These are phyloP conservation scores for Melampsora larici-populina DNA, from an alignment of 1,284 basidiomycete genomes.

Conservation along the genomic window DNA sequence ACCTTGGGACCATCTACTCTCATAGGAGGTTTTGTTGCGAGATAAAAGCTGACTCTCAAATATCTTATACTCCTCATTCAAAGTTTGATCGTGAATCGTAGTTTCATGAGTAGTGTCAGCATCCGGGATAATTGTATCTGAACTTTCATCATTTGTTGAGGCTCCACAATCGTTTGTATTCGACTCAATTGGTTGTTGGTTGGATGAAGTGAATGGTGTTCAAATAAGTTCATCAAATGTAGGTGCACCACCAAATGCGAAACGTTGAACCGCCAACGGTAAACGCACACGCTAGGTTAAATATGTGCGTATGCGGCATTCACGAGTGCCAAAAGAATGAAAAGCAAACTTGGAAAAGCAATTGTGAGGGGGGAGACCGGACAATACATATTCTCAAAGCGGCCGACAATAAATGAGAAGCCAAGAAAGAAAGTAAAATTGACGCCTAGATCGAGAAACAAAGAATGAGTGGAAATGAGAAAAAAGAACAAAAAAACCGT, in stretches of 20 bases:
- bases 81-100: not conserved
- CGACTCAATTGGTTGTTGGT: not conserved
- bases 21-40: not conserved
- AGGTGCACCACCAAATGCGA: constrained; percentile 29
- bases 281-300: too few species aligned
- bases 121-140: not conserved
- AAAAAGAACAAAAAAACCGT: too few species aligned
- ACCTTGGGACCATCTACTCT: not conserved
- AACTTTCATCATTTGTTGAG: not conserved
- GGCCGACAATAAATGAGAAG: too few species aligned
- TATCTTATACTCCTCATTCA: not conserved
- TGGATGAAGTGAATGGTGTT: not conserved
- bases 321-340: too few species aligned
- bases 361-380: too few species aligned
- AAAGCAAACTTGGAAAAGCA: too few species aligned
- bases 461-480: too few species aligned
- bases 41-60: not conserved
- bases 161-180: not conserved
- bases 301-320: too few species aligned
- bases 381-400: too few species aligned
- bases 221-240: constrained; percentile 16
- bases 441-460: too few species aligned
- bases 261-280: too few species aligned
- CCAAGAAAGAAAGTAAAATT: too few species aligned
- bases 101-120: not conserved